phyloP scores from a whole-genome alignment of 1,284 basidiomycete genomes.

The Xerocomus nothofagi region DNA sequence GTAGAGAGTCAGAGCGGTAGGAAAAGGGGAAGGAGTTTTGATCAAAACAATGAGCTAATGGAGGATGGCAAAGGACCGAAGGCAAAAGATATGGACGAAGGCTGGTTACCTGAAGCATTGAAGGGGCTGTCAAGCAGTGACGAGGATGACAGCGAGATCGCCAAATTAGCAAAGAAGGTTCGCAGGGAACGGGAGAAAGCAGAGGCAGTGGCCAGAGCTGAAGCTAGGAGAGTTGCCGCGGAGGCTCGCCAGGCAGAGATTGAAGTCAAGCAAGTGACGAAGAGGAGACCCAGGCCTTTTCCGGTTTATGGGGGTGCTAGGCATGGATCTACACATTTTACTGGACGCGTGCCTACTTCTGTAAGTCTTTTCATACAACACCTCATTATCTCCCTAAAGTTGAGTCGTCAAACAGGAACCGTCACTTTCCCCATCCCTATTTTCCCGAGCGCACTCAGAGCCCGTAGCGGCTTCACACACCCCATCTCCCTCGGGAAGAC shows the following conservation, averaged over 20 bases:
- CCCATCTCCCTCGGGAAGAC: slow-evolving; percentile 6
- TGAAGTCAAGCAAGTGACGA: slow-evolving; percentile 15
- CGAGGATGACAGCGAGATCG: slow-evolving; percentile 38
- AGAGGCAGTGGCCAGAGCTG: slow-evolving; percentile 19
- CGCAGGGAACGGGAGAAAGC: slow-evolving; percentile 28
- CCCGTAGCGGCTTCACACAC: slow-evolving; percentile 4
- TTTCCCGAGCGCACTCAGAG: slow-evolving; percentile 15
- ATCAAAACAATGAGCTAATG: slow-evolving; percentile 4
- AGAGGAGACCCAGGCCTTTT: slow-evolving; percentile 34
- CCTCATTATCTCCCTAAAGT: slow-evolving; percentile 1
- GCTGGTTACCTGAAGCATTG: slow-evolving; percentile 35
- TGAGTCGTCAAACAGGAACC: slow-evolving; percentile 7
- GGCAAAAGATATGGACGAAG: slow-evolving; percentile 2
- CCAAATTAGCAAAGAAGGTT: slow-evolving; percentile 22
- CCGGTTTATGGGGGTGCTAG: slow-evolving; percentile 24
- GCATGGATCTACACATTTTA: not conserved
- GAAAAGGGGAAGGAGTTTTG: slow-evolving; percentile 16
- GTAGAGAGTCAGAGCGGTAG: slow-evolving; percentile 11
- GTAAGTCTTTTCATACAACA: slow-evolving; percentile 13
- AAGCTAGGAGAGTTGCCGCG: slow-evolving; percentile 13
- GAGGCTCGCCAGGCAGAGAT: slow-evolving; percentile 11
- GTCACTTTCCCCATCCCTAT: slow-evolving; percentile 2
- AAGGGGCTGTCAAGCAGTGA: slow-evolving; percentile 40
- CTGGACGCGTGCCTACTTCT: not conserved
- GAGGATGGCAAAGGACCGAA: not conserved